Percentiles rank a stretch among this genome's conserved stretches.
phyloP scores from a whole-genome alignment of 2,329 filamentous ascomycete genomes.

The Neoscytalidium dimidiatum region DNA sequence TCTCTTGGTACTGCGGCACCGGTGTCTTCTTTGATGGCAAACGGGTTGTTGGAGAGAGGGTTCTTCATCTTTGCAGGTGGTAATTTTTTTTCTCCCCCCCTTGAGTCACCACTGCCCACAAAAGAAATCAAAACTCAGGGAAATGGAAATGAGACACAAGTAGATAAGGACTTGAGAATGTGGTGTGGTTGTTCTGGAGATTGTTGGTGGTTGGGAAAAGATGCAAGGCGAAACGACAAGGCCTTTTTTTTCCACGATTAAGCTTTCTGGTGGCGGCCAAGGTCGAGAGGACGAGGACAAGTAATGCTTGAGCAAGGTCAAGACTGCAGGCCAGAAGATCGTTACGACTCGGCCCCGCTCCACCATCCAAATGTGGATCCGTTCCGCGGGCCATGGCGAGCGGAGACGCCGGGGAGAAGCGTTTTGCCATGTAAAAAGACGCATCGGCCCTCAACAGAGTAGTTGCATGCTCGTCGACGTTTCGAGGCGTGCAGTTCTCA shows the following conservation, averaged over 20 bases:
- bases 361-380: neutral
- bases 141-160: neutral
- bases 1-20: constrained; percentile 36
- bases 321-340: neutral
- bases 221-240: constrained; percentile 4
- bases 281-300: neutral
- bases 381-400: neutral
- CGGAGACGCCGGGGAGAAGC: constrained; percentile 2
- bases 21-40: constrained; percentile 1
- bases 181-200: neutral
- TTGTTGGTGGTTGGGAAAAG: neutral
- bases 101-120: neutral
- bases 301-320: neutral
- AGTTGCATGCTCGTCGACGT: neutral
- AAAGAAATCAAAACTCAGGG: neutral
- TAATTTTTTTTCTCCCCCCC: no score
- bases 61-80: constrained; percentile 1
- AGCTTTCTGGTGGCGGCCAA: neutral
- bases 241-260: neutral
- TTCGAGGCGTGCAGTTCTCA: neutral
- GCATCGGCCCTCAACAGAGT: neutral
- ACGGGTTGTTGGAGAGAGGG: constrained; percentile 2
- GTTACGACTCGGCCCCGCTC: constrained; percentile 6
- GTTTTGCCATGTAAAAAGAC: constrained; percentile 14
- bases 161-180: neutral